phyloP scores from a whole-genome alignment of 495 filamentous ascomycete genomes.

The Penicillium parvum region DNA sequence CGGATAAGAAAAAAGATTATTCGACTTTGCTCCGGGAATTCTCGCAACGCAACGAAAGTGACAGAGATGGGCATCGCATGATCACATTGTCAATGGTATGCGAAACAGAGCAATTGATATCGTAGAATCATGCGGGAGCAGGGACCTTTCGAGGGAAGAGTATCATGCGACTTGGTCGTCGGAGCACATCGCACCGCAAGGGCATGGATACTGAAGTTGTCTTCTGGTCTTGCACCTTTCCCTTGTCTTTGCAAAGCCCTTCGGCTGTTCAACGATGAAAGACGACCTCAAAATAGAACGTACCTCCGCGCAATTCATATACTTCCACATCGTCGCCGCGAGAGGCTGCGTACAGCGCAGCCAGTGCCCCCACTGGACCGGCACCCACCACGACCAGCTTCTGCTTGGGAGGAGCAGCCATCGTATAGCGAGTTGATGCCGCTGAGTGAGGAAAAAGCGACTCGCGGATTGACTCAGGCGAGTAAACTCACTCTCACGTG shows the following conservation, averaged over 20 bases:
- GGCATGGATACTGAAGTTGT: not conserved
- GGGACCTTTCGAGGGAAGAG: slow-evolving; percentile 15
- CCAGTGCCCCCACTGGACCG: slow-evolving; percentile 87
- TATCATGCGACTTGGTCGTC: slow-evolving; percentile 5
- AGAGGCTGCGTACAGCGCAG: slow-evolving; percentile 85
- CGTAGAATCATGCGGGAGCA: not conserved
- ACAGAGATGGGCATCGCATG: not conserved
- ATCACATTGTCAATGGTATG: not conserved
- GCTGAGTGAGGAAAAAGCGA: not conserved
- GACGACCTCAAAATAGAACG: slow-evolving; percentile 27
- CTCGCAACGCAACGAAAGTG: slow-evolving; percentile 12
- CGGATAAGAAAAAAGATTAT: slow-evolving; percentile 17
- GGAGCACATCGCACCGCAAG: not conserved
- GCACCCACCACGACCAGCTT: slow-evolving; percentile 85
- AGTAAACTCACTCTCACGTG: slow-evolving; percentile 21
- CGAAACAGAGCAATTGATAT: not conserved
- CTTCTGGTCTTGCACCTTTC: not conserved
- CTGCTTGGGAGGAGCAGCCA: slow-evolving; percentile 34
- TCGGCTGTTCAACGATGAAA: slow-evolving; percentile 4
- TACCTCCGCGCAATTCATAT: slow-evolving; percentile 90
- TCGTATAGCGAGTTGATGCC: slow-evolving; percentile 10
- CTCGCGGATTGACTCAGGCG: slow-evolving; percentile 1
- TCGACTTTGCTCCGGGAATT: slow-evolving; percentile 13
- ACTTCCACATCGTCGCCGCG: slow-evolving; percentile 86
- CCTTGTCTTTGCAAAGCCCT: not conserved